Percentiles rank a stretch among this genome's conserved stretches.
Conservation (phyloP, 176 grass and related monocot genomes). For the Zizania latifolia region DNA sequence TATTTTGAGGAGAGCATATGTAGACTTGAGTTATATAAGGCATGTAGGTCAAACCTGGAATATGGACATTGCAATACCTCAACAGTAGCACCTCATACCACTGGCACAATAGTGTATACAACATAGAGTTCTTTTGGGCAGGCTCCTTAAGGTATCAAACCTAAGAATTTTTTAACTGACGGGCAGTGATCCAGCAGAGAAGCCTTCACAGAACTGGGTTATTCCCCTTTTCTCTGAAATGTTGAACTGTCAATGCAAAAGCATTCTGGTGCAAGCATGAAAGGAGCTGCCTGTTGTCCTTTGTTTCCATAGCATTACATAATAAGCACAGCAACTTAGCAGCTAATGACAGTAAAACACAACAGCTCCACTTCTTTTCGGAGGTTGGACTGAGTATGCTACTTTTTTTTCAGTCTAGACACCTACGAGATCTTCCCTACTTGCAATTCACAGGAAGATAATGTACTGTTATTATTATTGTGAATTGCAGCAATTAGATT, state of each 20-base stretch:
- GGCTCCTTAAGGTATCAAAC: neutral
- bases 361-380: neutral
- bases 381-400: slow-evolving; percentile 25
- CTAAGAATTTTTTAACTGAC: neutral
- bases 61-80: too few species aligned
- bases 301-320: slow-evolving; percentile 17
- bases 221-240: neutral
- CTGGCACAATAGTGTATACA: too few species aligned
- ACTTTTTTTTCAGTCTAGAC: slow-evolving; percentile 29
- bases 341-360: neutral
- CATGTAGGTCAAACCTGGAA: too few species aligned
- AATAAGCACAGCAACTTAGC: slow-evolving; percentile 1
- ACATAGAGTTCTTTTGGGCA: neutral
- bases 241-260: slow-evolving; percentile 12
- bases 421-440: too few species aligned
- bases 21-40: too few species aligned
- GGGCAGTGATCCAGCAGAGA: too few species aligned
- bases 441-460: slow-evolving; percentile 21
- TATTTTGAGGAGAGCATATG: too few species aligned
- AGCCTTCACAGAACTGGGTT: neutral
- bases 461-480: slow-evolving; percentile 26
- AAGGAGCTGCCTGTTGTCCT: neutral
- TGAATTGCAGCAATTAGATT: slow-evolving; percentile 21
- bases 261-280: neutral
- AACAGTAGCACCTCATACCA: too few species aligned